These are phyloP conservation scores for Bipolaris bicolor DNA, from an alignment of 2,329 filamentous ascomycete species.

Conservation along the genomic window DNA sequence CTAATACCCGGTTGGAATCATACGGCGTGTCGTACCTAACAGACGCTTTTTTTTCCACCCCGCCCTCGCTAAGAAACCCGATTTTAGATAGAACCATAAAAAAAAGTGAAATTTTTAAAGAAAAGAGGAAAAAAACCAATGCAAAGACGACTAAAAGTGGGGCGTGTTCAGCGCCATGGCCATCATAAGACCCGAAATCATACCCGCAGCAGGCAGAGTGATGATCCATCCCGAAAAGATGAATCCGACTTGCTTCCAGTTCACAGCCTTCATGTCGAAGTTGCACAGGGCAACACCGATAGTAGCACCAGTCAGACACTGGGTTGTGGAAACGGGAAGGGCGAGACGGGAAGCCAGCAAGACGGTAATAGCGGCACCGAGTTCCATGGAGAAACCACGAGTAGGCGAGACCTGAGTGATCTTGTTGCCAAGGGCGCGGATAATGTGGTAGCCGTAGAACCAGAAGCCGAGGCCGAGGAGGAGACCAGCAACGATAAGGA, in stretches of 20 bases:
- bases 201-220: constrained; percentile 51
- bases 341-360: constrained; percentile 67
- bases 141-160: constrained; percentile 33
- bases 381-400: constrained; percentile 53
- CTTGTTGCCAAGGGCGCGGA: constrained; percentile 66
- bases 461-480: constrained; percentile 63
- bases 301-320: constrained; percentile 54
- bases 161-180: constrained; percentile 53
- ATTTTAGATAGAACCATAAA: too few species aligned
- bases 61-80: too few species aligned
- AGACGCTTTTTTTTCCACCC: neutral
- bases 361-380: constrained; percentile 64
- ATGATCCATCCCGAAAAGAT: constrained; percentile 54
- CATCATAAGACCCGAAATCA: constrained; percentile 50
- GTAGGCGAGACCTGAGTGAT: constrained; percentile 66
- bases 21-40: neutral
- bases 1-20: constrained; percentile 9
- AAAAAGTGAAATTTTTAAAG: neutral
- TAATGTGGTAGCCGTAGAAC: constrained; percentile 69
- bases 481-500: constrained; percentile 61
- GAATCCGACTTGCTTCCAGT: constrained; percentile 51
- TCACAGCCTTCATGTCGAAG: constrained; percentile 49
- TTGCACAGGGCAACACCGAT: constrained; percentile 40
- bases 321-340: constrained; percentile 69
- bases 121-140: neutral